Conservation (phyloP, 768 basidiomycete species). For the Termitomyces sp. region DNA sequence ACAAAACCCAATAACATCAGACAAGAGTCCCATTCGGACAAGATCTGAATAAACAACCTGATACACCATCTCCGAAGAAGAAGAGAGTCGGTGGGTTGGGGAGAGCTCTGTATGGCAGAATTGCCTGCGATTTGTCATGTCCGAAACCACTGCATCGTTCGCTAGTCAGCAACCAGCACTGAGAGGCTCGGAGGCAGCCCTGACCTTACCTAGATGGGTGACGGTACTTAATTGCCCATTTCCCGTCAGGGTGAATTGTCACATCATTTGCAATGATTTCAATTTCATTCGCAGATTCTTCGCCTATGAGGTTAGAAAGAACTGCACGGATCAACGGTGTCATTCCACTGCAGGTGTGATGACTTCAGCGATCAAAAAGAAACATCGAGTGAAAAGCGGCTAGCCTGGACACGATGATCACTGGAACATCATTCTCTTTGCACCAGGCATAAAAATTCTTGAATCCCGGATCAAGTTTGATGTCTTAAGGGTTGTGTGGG, state of each 20-base stretch:
- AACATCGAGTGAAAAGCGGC: neutral
- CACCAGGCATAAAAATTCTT: slow-evolving; percentile 85
- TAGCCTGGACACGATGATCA: slow-evolving; percentile 91
- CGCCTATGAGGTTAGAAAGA: slow-evolving; percentile 74
- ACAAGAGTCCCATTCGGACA: neutral
- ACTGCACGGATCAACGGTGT: slow-evolving; percentile 89
- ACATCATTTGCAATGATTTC: slow-evolving; percentile 95
- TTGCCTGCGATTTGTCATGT: slow-evolving; percentile 95
- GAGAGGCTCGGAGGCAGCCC: neutral
- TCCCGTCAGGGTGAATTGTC: slow-evolving; percentile 52
- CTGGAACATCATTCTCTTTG: slow-evolving; percentile 71
- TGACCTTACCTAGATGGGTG: slow-evolving; percentile 72
- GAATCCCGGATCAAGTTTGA: slow-evolving; percentile 85
- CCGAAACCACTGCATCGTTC: slow-evolving; percentile 66
- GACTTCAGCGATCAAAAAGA: slow-evolving; percentile 1
- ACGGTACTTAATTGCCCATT: slow-evolving; percentile 81
- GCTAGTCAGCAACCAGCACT: neutral
- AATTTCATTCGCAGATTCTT: slow-evolving; percentile 67
- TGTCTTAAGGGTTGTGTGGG: slow-evolving; percentile 42
- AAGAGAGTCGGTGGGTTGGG: slow-evolving; percentile 73
- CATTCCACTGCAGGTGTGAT: slow-evolving; percentile 64
- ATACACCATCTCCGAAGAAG: slow-evolving; percentile 98
- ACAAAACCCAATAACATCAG: slow-evolving; percentile 1
- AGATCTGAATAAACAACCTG: slow-evolving; percentile 37
- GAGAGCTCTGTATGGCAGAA: slow-evolving; percentile 81